Evolutionary conservation across 805 yeast genomes (phyloP), one percentile per base, ranked within the genome.

Genomic region (Isabelozyma rhagii): DNA sequence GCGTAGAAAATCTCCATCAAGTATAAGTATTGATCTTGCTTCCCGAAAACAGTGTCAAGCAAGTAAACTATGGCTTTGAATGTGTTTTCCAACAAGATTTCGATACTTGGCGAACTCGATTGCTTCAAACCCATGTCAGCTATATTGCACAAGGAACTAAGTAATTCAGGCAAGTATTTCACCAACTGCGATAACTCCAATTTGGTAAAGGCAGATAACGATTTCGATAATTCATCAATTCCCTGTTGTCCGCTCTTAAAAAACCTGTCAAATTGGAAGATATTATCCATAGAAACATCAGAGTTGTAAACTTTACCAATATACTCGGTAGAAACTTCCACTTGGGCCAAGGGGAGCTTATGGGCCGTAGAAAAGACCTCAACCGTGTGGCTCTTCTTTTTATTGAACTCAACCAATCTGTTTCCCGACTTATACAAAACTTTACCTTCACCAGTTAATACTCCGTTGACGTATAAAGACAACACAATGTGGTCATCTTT

Each of bases 271-370:
- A 84, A 82, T 51, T 77, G 75, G 54, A 84, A 62, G 44, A 89
- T 67, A 31, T 76, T 74, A 41, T 79, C 81, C 50, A 85, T 72
- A 3, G 84, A 67, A 5, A 68, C 46, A 51, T 85, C 89, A 15
- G 82, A 67, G 57, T 87, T 87, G 67, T 72, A 86, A 13, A 71
- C 63, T 55, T 79, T 84, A 25, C 97, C 96, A 48, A 84, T 81
- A 62, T 87, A 89, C 46, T 79, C 83, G 0, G 87, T 71, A 14
- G 79, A 72, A 15, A 87, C 57, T 54, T 85, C 87, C 25, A 75
- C 69, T 39, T 68, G 73, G n/a, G 79, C 76, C 41, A 74, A 62
- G 15, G 76, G 72, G 18, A 68, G 52, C 17, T 69, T 68, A 50
- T 63, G 66, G 41, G 63, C 58, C 29, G 61, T 55, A 27, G 81